Base-by-base conservation (phyloP, 768 basidiomycete genomes). In the Coprinopsis cinerea region DNA sequence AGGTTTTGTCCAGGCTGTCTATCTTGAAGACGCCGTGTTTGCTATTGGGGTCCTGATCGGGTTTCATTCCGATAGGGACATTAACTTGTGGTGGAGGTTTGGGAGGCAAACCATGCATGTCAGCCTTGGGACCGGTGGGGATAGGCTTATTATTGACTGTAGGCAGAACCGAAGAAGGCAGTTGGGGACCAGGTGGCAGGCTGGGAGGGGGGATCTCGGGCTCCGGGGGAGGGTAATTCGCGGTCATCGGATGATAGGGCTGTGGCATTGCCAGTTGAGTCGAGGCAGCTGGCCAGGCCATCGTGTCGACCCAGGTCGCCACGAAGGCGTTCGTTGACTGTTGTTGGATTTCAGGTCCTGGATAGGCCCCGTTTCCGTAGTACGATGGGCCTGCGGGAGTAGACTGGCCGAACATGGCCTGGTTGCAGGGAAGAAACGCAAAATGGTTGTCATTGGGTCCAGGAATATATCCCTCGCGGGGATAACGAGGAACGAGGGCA, bases 11-110 rank as follows among this genome's bases (percentile, higher is more conserved):
- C 13, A 43, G 9, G 5, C 62, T 54, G 11, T 60, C 49, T 36
- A 66, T 60, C 23, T 63, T 59, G 58, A 77, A 80, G 2, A 67
- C 63, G n/a, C 76, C 75, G 53, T 73, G 75, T 51, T 69, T 75
- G 54, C 72, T 71, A 11, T 70, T 62, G 0, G 69, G 66, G 49
- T 77, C 74, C 11, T 63, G 66, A 45, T 78, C 73, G 3, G 68
- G 72, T 42, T 64, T 61, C 68, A 76, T 72, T 11, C 79, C 78
- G 36, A 79, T 78, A 1, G 60, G 54, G 1, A 55, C 23, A 23
- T 55, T 40, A 23, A 56, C 39, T 4, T 56, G 51, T 1, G 58
- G 52, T 30, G 55, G 51, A n/a, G 53, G 56, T 45, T 56, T 59
- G 9, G 53, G 49, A 41, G 55, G 57, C 34, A 59, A 55, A 25